phyloP scores from a whole-genome alignment of 163 green algal genomes.

The Chloromonas sp. region DNA sequence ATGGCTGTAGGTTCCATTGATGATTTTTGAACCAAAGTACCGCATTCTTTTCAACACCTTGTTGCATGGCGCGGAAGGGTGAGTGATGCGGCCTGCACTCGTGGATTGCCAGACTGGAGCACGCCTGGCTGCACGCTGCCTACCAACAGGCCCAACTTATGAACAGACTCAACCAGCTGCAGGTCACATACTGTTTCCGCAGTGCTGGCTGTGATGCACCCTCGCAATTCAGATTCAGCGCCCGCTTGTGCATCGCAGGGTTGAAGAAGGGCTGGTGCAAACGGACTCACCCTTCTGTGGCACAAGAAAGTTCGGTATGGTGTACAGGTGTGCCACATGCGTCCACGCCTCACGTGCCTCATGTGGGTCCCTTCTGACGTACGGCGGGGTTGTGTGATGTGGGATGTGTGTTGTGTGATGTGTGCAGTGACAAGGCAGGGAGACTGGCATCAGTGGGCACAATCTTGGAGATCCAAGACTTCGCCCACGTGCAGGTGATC shows the following conservation, averaged over 20 bases:
- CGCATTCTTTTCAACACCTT: neutral
- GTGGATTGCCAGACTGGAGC: neutral
- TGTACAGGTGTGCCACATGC: too few species aligned
- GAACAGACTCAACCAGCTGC: too few species aligned
- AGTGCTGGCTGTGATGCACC: neutral
- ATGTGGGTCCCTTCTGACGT: too few species aligned
- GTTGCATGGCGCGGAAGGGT: neutral
- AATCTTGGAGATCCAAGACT: constrained; percentile 58
- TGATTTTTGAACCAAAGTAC: neutral
- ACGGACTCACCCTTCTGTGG: neutral
- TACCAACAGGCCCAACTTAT: too few species aligned
- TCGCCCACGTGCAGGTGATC: constrained; percentile 32
- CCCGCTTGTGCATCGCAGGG: neutral
- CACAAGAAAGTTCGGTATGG: neutral
- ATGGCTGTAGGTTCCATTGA: neutral
- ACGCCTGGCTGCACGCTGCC: too few species aligned
- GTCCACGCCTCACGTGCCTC: too few species aligned
- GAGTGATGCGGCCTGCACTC: neutral
- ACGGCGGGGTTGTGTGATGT: neutral
- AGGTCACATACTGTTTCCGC: too few species aligned
- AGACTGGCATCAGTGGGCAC: constrained; percentile 40
- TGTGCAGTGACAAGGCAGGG: constrained; percentile 17
- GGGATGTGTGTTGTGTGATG: constrained; percentile 3
- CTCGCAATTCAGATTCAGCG: neutral
- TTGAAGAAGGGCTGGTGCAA: neutral